Evolutionary conservation across 2,329 filamentous ascomycete genomes (phyloP).

Genomic region (Cryphonectria naterciae): DNA sequence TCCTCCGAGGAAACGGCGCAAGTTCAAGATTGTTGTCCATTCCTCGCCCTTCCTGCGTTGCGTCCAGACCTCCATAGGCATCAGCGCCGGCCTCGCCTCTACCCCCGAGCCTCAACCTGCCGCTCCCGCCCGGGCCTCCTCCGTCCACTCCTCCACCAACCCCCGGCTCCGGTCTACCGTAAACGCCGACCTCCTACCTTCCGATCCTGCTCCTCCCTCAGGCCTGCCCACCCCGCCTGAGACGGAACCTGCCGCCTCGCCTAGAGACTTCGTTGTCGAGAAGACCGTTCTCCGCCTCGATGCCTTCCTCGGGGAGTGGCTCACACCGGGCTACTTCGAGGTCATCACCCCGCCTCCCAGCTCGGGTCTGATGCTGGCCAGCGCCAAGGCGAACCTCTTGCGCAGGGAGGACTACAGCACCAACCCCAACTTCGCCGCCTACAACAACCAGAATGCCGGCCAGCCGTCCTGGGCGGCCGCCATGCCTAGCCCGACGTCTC

Average conservation of each 20-base stretch:
- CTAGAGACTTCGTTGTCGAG: slow-evolving; percentile 40
- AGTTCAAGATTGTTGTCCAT: slow-evolving; percentile 83
- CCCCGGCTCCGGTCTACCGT: slow-evolving; percentile 31
- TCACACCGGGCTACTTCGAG: slow-evolving; percentile 91
- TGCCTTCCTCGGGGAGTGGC: slow-evolving; percentile 93
- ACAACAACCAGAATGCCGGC: slow-evolving; percentile 34
- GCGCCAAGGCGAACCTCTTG: slow-evolving; percentile 85
- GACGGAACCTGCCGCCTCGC: slow-evolving; percentile 5
- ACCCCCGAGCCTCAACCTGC: slow-evolving; percentile 37
- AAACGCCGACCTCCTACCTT: slow-evolving; percentile 29
- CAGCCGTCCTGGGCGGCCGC: slow-evolving; percentile 45
- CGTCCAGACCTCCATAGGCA: slow-evolving; percentile 86
- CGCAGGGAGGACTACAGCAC: slow-evolving; percentile 70
- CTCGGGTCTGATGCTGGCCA: slow-evolving; percentile 83
- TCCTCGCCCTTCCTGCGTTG: slow-evolving; percentile 93
- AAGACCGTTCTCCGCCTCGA: slow-evolving; percentile 78
- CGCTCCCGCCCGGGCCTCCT: slow-evolving; percentile 29
- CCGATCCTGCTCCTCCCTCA: slow-evolving; percentile 30
- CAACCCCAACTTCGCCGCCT: slow-evolving; percentile 44
- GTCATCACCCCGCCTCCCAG: slow-evolving; percentile 86
- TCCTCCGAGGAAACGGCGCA: slow-evolving; percentile 47
- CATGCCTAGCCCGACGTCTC: slow-evolving; percentile 30
- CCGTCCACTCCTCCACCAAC: slow-evolving; percentile 21
- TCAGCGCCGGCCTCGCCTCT: slow-evolving; percentile 81
- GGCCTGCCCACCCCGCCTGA: slow-evolving; percentile 27